These are phyloP conservation scores for Tetraselmis striata DNA, from an alignment of 139 green algal species.

Conservation along the genomic window DNA sequence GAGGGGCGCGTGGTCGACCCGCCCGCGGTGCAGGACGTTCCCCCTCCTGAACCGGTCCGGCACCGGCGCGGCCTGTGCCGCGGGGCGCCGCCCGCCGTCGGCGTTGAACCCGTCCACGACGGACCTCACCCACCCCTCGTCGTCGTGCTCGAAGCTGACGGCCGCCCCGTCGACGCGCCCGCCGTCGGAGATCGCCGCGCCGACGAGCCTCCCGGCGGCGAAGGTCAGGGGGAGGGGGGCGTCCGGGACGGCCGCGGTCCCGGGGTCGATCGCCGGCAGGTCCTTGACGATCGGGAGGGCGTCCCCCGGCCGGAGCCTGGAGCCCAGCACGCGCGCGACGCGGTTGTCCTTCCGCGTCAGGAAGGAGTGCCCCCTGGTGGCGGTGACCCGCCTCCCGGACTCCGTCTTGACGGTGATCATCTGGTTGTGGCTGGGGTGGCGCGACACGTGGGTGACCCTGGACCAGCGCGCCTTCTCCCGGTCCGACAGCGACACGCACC, in stretches of 20 bases:
- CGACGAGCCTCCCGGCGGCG: constrained; percentile 4
- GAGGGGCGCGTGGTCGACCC: too few species aligned
- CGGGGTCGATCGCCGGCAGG: neutral
- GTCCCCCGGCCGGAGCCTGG: neutral
- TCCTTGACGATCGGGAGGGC: neutral
- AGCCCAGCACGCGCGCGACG: neutral
- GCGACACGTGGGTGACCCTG: constrained; percentile 3
- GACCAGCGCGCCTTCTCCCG: neutral
- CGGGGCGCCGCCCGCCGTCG: too few species aligned
- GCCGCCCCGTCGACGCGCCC: neutral
- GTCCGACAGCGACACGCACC: neutral
- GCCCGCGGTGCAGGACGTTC: too few species aligned
- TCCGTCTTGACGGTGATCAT: neutral
- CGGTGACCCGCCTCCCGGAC: constrained; percentile 3
- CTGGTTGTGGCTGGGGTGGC: constrained; percentile 10
- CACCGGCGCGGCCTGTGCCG: too few species aligned
- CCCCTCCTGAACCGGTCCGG: too few species aligned
- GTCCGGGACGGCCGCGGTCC: too few species aligned
- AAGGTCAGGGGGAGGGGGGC: constrained; percentile 12
- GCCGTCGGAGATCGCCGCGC: neutral
- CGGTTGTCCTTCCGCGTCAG: constrained; percentile 6
- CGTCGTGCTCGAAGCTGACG: neutral
- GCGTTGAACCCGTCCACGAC: too few species aligned
- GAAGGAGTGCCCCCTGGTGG: constrained; percentile 13
- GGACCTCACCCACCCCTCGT: too few species aligned